phyloP scores from a whole-genome alignment of 2,329 filamentous ascomycete genomes.

The Claviceps pazoutovae region DNA sequence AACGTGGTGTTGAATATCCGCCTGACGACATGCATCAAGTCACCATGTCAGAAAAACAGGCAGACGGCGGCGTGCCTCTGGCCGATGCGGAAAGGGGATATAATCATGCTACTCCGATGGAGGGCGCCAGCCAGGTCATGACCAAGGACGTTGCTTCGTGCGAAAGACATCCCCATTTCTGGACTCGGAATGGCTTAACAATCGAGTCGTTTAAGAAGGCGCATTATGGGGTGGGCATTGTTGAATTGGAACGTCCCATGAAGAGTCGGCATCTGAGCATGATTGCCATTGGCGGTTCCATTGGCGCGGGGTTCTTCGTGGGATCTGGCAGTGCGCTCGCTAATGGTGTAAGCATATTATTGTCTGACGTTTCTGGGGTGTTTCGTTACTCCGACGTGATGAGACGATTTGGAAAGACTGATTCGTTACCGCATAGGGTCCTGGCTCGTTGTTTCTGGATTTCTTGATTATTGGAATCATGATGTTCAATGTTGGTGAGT shows the following conservation, averaged over 20 bases:
- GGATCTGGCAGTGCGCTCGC: constrained; percentile 37
- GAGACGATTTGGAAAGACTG: neutral
- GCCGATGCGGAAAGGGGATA: constrained; percentile 2
- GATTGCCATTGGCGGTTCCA: constrained; percentile 38
- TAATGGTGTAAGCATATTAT: constrained; percentile 24
- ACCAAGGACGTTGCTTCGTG: constrained; percentile 4
- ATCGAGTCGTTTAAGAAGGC: constrained; percentile 24
- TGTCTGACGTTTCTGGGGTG: neutral
- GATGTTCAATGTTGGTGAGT: constrained; percentile 40
- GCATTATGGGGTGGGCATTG: constrained; percentile 18
- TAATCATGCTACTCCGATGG: neutral
- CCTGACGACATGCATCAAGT: neutral
- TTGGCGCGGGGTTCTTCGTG: constrained; percentile 49
- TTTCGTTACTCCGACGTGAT: neutral
- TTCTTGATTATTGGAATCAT: constrained; percentile 44
- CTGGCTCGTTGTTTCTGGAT: constrained; percentile 29
- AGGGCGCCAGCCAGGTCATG: constrained; percentile 8
- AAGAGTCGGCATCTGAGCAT: constrained; percentile 43
- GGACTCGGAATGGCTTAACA: constrained; percentile 25
- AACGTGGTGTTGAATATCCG: neutral
- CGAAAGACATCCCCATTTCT: constrained; percentile 17
- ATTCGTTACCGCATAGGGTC: constrained; percentile 16
- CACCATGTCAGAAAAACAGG: neutral
- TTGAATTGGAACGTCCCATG: constrained; percentile 30
- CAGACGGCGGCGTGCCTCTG: neutral